Evolutionary conservation across 441 rosid species (phyloP).

Genomic region (Mallotus japonicus): DNA sequence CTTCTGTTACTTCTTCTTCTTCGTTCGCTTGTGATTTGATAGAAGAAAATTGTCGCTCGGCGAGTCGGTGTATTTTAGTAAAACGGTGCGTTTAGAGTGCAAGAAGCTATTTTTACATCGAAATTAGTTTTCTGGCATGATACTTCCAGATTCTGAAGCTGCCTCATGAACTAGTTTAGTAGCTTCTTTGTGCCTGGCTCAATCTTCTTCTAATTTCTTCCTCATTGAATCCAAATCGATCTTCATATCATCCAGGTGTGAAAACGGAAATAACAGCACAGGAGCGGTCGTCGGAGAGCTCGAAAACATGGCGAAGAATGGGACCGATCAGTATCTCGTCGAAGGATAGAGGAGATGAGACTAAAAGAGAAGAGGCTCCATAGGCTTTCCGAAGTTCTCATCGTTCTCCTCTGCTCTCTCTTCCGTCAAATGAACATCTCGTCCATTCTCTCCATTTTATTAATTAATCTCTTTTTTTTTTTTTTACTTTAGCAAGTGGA

Average conservation of each 20-base stretch:
- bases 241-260: conserved; percentile 78
- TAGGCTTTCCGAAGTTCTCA: conserved; percentile 18
- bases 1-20: conserved; percentile 2
- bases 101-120: too few relatives aligned
- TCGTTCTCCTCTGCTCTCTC: too few relatives aligned
- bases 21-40: background rate
- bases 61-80: background rate
- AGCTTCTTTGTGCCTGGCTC: conserved; percentile 63
- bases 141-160: conserved; percentile 41
- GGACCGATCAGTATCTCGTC: conserved; percentile 61
- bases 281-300: conserved; percentile 49
- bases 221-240: conserved; percentile 88
- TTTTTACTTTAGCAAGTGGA: too few relatives aligned
- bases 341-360: conserved; percentile 77
- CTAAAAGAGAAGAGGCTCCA: conserved; percentile 87
- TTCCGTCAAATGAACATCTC: too few relatives aligned
- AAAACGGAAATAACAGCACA: conserved; percentile 58
- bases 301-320: conserved; percentile 70
- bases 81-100: conserved; percentile 22
- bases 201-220: conserved; percentile 65
- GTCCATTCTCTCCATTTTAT: too few relatives aligned
- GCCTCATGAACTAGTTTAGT: conserved; percentile 66
- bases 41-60: too few relatives aligned
- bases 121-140: too few relatives aligned
- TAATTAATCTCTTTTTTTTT: too few relatives aligned